Evolutionary conservation across 106 monocot genomes (phyloP).

Genomic region (Allium cepa): DNA sequence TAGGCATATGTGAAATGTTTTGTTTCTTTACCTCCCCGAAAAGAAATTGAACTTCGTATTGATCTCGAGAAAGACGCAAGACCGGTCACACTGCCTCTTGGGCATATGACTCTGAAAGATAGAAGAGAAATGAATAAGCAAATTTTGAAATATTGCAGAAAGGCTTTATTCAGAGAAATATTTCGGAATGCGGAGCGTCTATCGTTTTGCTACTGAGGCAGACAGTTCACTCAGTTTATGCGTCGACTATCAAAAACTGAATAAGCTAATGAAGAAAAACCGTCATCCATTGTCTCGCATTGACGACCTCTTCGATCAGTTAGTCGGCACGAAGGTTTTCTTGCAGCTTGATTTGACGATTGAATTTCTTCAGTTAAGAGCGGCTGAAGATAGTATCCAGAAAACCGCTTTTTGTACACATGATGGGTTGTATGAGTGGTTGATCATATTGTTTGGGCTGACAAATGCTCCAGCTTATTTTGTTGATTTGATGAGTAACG

Average conservation of each 20-base stretch:
- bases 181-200: no score
- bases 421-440: slow-evolving; percentile 3
- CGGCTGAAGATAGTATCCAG: neutral
- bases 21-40: no score
- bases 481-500: neutral
- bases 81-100: no score
- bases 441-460: neutral
- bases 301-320: slow-evolving; percentile 1
- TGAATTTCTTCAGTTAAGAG: neutral
- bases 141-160: no score
- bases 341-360: neutral
- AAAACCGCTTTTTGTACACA: neutral
- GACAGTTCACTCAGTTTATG: neutral
- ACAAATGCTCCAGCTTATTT: neutral
- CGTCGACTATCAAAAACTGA: neutral
- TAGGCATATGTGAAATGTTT: no score
- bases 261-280: neutral
- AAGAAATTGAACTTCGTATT: no score
- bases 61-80: no score
- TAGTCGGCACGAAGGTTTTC: neutral
- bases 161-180: no score
- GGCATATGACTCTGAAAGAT: no score
- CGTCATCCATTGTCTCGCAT: neutral
- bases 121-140: no score
- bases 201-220: no score